Conservation (phyloP, 2,329 filamentous ascomycete genomes). For the Ceratocystis papillata region DNA sequence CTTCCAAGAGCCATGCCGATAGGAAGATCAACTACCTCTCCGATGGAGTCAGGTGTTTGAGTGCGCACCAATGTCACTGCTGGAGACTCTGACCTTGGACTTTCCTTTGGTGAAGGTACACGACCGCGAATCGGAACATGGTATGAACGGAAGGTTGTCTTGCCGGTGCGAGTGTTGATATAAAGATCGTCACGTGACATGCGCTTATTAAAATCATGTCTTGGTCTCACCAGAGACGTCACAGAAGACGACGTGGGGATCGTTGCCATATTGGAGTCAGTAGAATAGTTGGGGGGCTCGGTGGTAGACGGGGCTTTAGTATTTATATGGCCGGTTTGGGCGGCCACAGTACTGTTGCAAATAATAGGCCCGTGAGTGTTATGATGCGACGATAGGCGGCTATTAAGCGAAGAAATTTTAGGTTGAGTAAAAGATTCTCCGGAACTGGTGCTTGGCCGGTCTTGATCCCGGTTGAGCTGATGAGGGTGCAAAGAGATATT, state of each 20-base stretch:
- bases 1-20: conserved; percentile 70
- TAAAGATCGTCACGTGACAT: conserved; percentile 38
- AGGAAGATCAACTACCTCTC: conserved; percentile 31
- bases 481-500: not conserved
- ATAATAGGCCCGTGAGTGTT: not conserved
- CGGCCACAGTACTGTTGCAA: conserved; percentile 9
- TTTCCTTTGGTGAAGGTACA: conserved; percentile 37
- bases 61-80: conserved; percentile 33
- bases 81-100: conserved; percentile 32
- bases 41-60: conserved; percentile 37
- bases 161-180: conserved; percentile 29
- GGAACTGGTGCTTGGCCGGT: conserved; percentile 12
- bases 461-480: not conserved
- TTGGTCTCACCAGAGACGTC: conserved; percentile 19
- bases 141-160: conserved; percentile 33
- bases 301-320: not conserved
- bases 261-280: conserved; percentile 17
- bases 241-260: conserved; percentile 21
- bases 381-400: not conserved
- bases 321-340: not conserved
- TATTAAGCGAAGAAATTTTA: not conserved
- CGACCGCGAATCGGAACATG: conserved; percentile 36
- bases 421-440: conserved; percentile 8
- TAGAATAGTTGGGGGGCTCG: conserved; percentile 10
- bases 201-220: conserved; percentile 31